phyloP scores from a whole-genome alignment of 495 filamentous ascomycete genomes.

The Schizothecium vesticola region DNA sequence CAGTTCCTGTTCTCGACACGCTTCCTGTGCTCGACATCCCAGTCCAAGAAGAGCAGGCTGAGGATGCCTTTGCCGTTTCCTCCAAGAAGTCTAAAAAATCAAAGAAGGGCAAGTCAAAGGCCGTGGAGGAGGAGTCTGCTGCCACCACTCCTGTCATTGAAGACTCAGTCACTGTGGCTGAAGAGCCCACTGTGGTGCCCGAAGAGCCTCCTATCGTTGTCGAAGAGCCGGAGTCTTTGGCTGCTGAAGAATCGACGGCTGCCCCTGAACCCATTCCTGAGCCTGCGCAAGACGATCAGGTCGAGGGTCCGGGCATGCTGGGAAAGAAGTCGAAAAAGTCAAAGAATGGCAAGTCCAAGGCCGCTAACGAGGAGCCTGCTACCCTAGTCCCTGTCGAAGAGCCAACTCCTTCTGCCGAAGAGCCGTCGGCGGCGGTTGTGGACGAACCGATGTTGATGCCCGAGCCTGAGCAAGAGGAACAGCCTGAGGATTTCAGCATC shows the following conservation, averaged over 20 bases:
- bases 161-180: not conserved
- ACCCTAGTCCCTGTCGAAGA: not conserved
- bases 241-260: not conserved
- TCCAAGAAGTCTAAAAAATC: constrained; percentile 24
- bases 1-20: not conserved
- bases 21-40: not conserved
- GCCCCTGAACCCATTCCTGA: not conserved
- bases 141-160: not conserved
- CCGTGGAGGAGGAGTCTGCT: not conserved
- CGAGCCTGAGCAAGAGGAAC: not conserved
- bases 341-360: constrained; percentile 27
- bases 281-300: not conserved
- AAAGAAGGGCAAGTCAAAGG: constrained; percentile 26
- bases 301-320: not conserved
- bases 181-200: not conserved
- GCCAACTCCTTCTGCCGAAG: not conserved
- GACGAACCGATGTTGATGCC: not conserved
- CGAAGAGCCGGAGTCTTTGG: not conserved
- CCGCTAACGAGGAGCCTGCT: not conserved
- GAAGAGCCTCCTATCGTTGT: not conserved
- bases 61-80: not conserved
- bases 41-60: not conserved
- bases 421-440: not conserved
- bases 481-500: not conserved
- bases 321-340: constrained; percentile 22